Base-by-base conservation (phyloP, 176 grass and related monocot genomes). In the Avena eriantha region DNA sequence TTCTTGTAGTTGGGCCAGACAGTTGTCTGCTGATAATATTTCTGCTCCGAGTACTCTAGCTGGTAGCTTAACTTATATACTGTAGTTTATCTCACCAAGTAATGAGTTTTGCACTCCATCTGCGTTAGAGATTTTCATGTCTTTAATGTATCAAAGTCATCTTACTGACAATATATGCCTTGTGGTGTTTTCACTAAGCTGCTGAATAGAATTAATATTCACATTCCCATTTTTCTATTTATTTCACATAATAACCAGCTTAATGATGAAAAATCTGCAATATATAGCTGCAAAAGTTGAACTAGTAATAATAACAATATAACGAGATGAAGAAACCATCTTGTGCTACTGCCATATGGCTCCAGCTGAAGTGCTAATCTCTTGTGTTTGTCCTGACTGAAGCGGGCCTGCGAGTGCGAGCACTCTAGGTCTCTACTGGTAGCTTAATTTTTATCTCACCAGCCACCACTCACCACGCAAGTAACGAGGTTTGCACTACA, bases 21-120 rank as follows among this genome's bases (percentile, higher is more conserved):
- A n/a, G 45, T 74, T 55, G 48, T 7, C 63, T 65, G 64, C 64
- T 65, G 63, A 35, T 86, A 51, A 86, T 73, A 64, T 82, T 53
- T 89, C 23, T 71, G 31, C 64, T 85, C 61, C 21, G 75, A 61
- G 47, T 57, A 47, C 73, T 79, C 51, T 50, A 85, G 69, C 65
- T 57, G 60, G 50, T 74, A 73, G 56, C 9, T 74, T 83, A 48
- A 34, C 13, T 17, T 33, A 63, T 73, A n/a, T n/a, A n/a, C n/a
- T n/a, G n/a, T n/a, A 56, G 43, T 73, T 87, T 73, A 56, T 72
- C 46, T 35, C 55, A 53, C 22, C 11, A 21, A 17, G 61, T 60
- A 41, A 50, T 41, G 50, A 78, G 51, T 18, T 67, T 59, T 33
- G 76, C 67, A 17, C 34, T 17, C 12, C 68, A 45, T 76, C 50